Evolutionary conservation across 805 yeast genomes (phyloP), one percentile per base, ranked within the genome.

Genomic region (Wickerhamomyces bovis): DNA sequence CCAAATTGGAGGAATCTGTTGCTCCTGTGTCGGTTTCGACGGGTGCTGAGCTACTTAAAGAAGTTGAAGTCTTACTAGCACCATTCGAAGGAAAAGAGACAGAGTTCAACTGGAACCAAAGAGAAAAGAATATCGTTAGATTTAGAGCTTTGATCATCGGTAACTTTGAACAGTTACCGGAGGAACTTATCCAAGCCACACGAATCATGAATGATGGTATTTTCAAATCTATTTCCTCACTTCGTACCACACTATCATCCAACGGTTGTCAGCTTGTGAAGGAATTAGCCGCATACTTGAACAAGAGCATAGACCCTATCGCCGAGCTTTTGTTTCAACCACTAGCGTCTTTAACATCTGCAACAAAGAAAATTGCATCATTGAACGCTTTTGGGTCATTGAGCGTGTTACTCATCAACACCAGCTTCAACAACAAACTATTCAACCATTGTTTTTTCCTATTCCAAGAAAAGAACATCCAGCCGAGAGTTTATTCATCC

Each of bases 161-260:
- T 3, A 78, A 80, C 55, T 67, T 75, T 1, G 58, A 68, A 1
- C 68, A 70, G 1, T 67, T 61, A 49, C 65, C 72, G 5, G 66
- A 65, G 0, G 67, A 67, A 44, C 65, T 76, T 23, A 53, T 73
- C 1, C 44, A 58, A 41, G 62, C 48, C 53, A 69, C 52, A 52
- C 61, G 58, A 58, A 49, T 33, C 26, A 58, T 85, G 38, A 62
- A 73, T 2, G 89, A 81, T 16, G 81, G 84, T 11, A 73, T 90
- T 3, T 65, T 73, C 44, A 88, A 86, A 54, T 79, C 88, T 0
- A 72, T 81, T 1, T 56, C 72, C 8, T 89, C 98, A 0, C 69
- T 94, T 47, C 72, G 99, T 58, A 94, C 99, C 0, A 85, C 97
- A 0, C 70, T 94, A 19, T 80, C 90, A 1, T 68, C 78, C 3